phyloP scores from a whole-genome alignment of 2,329 filamentous ascomycete genomes.

The Exserohilum rostratum region DNA sequence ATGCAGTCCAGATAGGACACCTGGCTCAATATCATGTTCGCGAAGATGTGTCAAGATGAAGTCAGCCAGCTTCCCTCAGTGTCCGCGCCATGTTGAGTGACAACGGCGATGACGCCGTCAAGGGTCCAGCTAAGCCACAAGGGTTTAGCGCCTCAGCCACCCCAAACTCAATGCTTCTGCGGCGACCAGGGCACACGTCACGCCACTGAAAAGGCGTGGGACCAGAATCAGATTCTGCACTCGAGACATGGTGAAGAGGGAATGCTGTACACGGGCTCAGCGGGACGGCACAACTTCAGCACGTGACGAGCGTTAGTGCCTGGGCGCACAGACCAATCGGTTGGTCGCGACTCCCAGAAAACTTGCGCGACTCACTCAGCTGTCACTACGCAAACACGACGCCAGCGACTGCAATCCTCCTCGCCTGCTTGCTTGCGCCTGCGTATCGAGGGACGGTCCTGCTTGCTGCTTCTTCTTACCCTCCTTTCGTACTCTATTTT shows the following conservation, averaged over 20 bases:
- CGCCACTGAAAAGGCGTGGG: background rate
- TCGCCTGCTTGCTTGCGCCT: conserved; percentile 8
- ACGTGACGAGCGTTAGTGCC: conserved; percentile 10
- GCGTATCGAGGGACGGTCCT: background rate
- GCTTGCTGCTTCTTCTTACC: background rate
- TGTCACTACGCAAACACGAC: conserved; percentile 21
- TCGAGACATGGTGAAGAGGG: background rate
- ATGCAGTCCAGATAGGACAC: conserved; percentile 78
- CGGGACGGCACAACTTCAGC: background rate
- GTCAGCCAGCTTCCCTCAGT: background rate
- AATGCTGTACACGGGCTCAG: background rate
- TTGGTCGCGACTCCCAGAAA: conserved; percentile 25
- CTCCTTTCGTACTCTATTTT: conserved; percentile 6
- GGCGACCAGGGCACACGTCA: background rate
- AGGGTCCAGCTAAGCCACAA: conserved; percentile 24
- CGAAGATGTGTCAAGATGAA: conserved; percentile 1
- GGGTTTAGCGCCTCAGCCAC: conserved; percentile 20
- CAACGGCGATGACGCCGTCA: conserved; percentile 27
- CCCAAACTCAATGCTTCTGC: background rate
- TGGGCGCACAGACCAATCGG: conserved; percentile 16
- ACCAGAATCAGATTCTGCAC: background rate
- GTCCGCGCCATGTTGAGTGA: background rate
- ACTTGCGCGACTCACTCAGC: conserved; percentile 19
- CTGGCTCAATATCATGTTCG: conserved; percentile 72
- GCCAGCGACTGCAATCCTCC: conserved; percentile 12